Evolutionary conservation across 2,329 filamentous ascomycete genomes (phyloP), one percentile per base, ranked within the genome.

Genomic region (Thelonectria discophora): DNA sequence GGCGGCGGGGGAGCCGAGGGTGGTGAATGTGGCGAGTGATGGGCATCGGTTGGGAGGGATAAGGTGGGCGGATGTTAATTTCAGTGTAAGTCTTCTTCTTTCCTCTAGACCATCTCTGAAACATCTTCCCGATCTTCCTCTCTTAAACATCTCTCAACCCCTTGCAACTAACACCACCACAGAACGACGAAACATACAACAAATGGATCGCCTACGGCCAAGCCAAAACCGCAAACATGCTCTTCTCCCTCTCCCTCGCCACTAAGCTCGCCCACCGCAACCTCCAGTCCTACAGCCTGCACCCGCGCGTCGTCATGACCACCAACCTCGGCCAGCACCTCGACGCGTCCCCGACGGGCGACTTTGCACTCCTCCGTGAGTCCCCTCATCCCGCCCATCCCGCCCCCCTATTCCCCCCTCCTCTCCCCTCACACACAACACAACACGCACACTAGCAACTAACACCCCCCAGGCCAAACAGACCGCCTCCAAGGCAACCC

Each of bases 21-120:
- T 84, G 9, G 73, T 84, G 37, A 82, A 77, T 58, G 73, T 84
- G 7, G 75, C 73, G n/a, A 73, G 73, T 58, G 63, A 74, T 45
- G 69, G 74, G 30, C 72, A 78, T 62, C 60, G 67, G 55, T 18
- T 72, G 37, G 53, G 70, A 3, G 59, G 66, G 1, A 67, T 81
- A n/a, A 73, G 77, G 18, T 78, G 72, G 55, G 65, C 64, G 6
- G 78, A 80, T 52, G 57, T 69, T 54, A 70, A 74, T 58, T 78
- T 74, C 30, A 63, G 72, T 59, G 74, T 63, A 68, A 66, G 58
- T 72, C 24, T 4, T 24, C 7, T 4, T 24, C 24, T 7, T 7
- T 7, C 24, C 24, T n/a, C n/a, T n/a, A n/a, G n/a, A n/a, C n/a
- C n/a, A n/a, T n/a, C n/a, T n/a, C n/a, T n/a, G n/a, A n/a, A n/a